Conservation (phyloP, 2,329 filamentous ascomycete genomes). For the Colletotrichum cuscutae region DNA sequence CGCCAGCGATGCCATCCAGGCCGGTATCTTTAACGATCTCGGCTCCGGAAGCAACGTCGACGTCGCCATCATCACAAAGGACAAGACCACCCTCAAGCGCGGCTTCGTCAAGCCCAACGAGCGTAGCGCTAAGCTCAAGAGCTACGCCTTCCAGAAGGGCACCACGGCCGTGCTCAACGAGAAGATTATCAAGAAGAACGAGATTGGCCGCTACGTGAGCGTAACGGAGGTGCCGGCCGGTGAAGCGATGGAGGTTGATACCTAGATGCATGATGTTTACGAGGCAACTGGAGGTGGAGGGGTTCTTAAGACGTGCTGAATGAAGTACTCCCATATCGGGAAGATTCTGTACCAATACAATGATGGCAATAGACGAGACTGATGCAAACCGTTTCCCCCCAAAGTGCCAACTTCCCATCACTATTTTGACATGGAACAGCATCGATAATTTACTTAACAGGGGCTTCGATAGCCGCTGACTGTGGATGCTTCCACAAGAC, state of each 20-base stretch:
- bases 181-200: conserved; percentile 93
- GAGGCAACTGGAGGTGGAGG: background rate
- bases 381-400: background rate
- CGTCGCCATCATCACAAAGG: conserved; percentile 91
- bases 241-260: conserved; percentile 77
- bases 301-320: conserved; percentile 11
- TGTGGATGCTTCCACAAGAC: no score
- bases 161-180: conserved; percentile 97
- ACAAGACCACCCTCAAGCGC: conserved; percentile 93
- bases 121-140: conserved; percentile 89
- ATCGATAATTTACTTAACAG: no score
- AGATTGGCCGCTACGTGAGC: conserved; percentile 93
- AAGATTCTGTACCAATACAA: conserved; percentile 36
- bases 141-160: conserved; percentile 89
- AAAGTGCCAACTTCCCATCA: background rate
- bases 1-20: conserved; percentile 86
- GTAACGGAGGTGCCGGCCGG: conserved; percentile 85
- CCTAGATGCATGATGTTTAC: conserved; percentile 50
- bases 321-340: conserved; percentile 12
- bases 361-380: conserved; percentile 35
- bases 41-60: conserved; percentile 98
- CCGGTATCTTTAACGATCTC: conserved; percentile 98
- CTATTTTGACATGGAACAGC: background rate
- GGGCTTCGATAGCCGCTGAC: no score
- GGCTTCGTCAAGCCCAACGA: conserved; percentile 96